Base-by-base conservation (phyloP, 106 monocot species). In the Hemerocallis citrina region DNA sequence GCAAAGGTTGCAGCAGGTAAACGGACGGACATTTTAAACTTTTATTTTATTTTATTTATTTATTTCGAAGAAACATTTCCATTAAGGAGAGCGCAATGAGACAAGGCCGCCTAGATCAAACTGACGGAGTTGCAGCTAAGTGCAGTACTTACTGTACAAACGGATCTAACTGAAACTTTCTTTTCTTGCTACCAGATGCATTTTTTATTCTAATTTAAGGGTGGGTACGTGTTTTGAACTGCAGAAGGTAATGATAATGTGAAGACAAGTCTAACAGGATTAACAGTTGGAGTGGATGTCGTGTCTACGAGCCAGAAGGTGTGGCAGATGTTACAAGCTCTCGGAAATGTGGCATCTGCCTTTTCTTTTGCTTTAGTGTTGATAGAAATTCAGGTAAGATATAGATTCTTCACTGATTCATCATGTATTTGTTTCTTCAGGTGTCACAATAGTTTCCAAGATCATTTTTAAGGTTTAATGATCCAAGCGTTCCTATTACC, bases 311-410 rank as follows among this genome's bases (percentile, higher is more conserved):
- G 57, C n/a, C 71, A 92, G 77, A 92, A 92, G 68, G 42, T 92
- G 22, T 92, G 91, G 91, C 68, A 66, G 58, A 83, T 68, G 3
- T 83, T 92, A 34, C 82, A 92, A 39, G 66, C 91, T 11, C 63
- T 92, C 14, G 91, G 86, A 20, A 64, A 92, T 57, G 77, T 92
- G 5, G 91, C 90, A 34, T 85, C 79, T 37, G 85, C 82, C 1
- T 91, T 79, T 44, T 35, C 79, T 34, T 91, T 59, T 66, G 68
- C 90, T 32, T 77, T 59, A 13, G 80, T 83, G 52, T 82, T 91
- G 34, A 66, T 86, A 24, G 86, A 91, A 67, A 91, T 91, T 27
- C 82, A 91, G 89, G 89, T 90, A 66, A 0, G 2, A 23, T n/a
- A n/a, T n/a, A n/a, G n/a, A n/a, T n/a, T n/a, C n/a, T n/a, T n/a